Evolutionary conservation across 208 protist species (phyloP).

Genomic region (Acanthamoeba lenticulata): DNA sequence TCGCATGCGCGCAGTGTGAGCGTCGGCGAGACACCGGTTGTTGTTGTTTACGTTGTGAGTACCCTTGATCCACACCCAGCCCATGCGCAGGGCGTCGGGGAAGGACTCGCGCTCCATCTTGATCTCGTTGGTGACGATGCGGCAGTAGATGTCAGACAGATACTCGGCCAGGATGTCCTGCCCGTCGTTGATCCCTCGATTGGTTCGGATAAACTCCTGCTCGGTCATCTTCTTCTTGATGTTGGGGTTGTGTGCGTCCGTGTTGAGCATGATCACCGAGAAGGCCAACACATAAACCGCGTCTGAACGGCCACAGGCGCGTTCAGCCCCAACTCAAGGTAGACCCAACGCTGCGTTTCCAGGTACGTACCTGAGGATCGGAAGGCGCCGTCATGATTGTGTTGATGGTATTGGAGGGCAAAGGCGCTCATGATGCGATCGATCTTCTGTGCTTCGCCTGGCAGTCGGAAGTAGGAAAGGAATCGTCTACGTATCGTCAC

Average conservation of each 20-base stretch:
- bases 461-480: constrained; percentile 90
- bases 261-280: constrained; percentile 99
- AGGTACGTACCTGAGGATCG: constrained; percentile 52
- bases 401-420: constrained; percentile 88
- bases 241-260: constrained; percentile 95
- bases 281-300: constrained; percentile 96
- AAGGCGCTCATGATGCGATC: constrained; percentile 96
- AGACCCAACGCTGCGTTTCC: too few relatives aligned
- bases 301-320: constrained; percentile 78
- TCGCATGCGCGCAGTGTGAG: not conserved
- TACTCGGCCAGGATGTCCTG: constrained; percentile 91
- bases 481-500: constrained; percentile 74
- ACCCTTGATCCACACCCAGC: constrained; percentile 5
- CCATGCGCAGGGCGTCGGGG: constrained; percentile 2
- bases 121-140: constrained; percentile 93
- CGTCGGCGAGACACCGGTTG: not conserved
- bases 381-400: constrained; percentile 85
- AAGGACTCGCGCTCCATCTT: constrained; percentile 87
- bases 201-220: constrained; percentile 95
- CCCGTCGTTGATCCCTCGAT: constrained; percentile 95
- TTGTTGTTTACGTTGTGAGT: too few relatives aligned
- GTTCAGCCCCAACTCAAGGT: not conserved
- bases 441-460: constrained; percentile 94
- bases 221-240: constrained; percentile 95
- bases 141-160: constrained; percentile 92